A percentile compares a stretch with the other conserved stretches of the same genome.
Conservation (phyloP, 1,139 yeast species). For the Nakaseomyces bracarensis region DNA sequence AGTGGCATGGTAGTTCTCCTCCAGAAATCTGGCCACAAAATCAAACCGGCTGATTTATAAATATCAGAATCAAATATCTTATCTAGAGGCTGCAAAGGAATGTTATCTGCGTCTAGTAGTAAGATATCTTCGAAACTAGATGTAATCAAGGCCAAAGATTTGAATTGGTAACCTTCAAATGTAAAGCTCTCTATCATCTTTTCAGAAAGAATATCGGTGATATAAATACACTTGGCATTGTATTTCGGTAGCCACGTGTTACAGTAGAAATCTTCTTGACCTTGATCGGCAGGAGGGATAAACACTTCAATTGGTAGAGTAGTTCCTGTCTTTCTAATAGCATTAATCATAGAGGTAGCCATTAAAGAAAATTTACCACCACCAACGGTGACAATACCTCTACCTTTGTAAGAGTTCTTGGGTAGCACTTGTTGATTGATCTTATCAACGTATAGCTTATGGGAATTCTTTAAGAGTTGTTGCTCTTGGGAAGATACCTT, state of each 20-base stretch:
- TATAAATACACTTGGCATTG: conserved; percentile 59
- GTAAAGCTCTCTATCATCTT: conserved; percentile 38
- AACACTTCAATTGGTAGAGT: conserved; percentile 68
- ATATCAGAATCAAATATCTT: conserved; percentile 47
- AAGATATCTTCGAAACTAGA: conserved; percentile 74
- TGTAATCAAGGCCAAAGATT: conserved; percentile 63
- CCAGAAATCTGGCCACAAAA: conserved; percentile 85
- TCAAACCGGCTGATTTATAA: conserved; percentile 48
- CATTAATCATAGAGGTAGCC: conserved; percentile 55
- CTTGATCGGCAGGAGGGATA: conserved; percentile 57
- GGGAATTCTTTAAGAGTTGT: conserved; percentile 43
- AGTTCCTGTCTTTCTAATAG: conserved; percentile 56
- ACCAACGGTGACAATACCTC: conserved; percentile 76
- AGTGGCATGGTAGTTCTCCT: conserved; percentile 60
- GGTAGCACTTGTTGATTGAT: conserved; percentile 43
- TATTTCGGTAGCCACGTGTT: conserved; percentile 53
- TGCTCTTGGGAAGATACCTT: conserved; percentile 43
- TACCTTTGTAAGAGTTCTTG: conserved; percentile 45
- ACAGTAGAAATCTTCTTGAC: conserved; percentile 63
- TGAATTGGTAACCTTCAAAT: conserved; percentile 71
- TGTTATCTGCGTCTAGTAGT: conserved; percentile 68
- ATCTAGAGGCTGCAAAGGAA: conserved; percentile 54
- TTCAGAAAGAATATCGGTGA: conserved; percentile 50
- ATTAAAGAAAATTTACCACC: conserved; percentile 75
- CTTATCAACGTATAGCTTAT: conserved; percentile 42